A percentile compares a stretch with the other conserved stretches of the same genome.
phyloP scores from a whole-genome alignment of 768 basidiomycete genomes.

The Phanerochaete sordida region DNA sequence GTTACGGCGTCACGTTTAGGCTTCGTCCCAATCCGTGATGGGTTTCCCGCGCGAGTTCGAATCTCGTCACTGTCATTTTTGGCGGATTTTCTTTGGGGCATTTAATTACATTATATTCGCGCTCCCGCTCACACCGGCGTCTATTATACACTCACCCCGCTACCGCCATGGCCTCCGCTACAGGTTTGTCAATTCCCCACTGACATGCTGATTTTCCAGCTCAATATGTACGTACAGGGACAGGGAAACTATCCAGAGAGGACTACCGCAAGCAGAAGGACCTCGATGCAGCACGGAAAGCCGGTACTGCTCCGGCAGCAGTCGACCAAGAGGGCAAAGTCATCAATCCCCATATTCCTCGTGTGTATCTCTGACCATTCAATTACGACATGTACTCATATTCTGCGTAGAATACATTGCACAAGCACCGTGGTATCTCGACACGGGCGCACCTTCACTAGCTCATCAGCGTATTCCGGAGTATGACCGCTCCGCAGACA shows the following conservation, averaged over 20 bases:
- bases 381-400: neutral
- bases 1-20: constrained; percentile 61
- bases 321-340: constrained; percentile 92
- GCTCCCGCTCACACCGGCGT: neutral
- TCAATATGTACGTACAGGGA: constrained; percentile 22
- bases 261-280: constrained; percentile 96
- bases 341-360: constrained; percentile 99
- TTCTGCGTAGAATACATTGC: constrained; percentile 83
- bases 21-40: constrained; percentile 43
- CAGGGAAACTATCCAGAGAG: constrained; percentile 88
- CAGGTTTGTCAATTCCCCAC: constrained; percentile 7
- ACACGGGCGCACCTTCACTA: constrained; percentile 89
- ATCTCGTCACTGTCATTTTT: constrained; percentile 52
- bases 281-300: constrained; percentile 96
- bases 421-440: constrained; percentile 98
- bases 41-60: constrained; percentile 58
- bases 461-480: constrained; percentile 85
- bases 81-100: neutral
- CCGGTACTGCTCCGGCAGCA: constrained; percentile 95
- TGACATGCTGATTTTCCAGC: neutral
- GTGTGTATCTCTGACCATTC: constrained; percentile 45
- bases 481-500: constrained; percentile 55
- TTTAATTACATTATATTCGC: neutral
- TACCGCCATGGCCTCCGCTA: constrained; percentile 19
- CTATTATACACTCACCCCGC: constrained; percentile 1